Base-by-base conservation (phyloP, 2,329 filamentous ascomycete genomes). In the Alternaria longipes region DNA sequence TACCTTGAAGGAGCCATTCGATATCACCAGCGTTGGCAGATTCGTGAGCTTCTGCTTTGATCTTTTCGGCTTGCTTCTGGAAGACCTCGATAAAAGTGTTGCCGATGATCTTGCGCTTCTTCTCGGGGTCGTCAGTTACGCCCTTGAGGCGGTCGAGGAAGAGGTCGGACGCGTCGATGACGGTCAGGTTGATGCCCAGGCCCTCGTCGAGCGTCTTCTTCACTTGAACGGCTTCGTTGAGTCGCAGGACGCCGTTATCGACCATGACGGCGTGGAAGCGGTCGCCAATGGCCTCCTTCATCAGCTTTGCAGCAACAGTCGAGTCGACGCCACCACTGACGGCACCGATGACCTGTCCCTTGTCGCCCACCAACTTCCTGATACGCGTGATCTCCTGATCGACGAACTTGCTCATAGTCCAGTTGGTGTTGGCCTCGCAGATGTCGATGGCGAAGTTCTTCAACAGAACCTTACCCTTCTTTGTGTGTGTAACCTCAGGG, bases 91-190 rank as follows among this genome's bases (percentile, higher is more conserved):
- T 93, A 78, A 93, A 91, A 22, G 87, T 91, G 64, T 85, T 87
- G 57, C 93, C 94, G 63, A 97, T 97, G 71, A 97, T 89, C 82
- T 97, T 97, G 56, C 94, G 86, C 85, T 97, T 97, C 75, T 87
- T 87, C 81, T 98, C 94, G 0, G 94, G 94, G 58, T 91, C 82
- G 53, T 82, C 92, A 0, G 81, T 83, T 26, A 97, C 87, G 18
- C 93, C 94, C 66, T 87, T 86, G 1, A 98, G 87, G 24, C 89
- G 85, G 30, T 82, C 81, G n/a, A 97, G 83, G 84, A 98, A 98
- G 26, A 86, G 82, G 62, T 96, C 84, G 9, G 86, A 85, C 0
- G 88, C 93, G 75, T 98, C 91, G 2, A 96, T 88, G 28, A 98
- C 90, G 0, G 92, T 97, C 3, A 98, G 84, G 79, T 97, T 95